Percentiles rank a stretch among this genome's conserved stretches.
phyloP scores from a whole-genome alignment of 179 eudicot species.

The Pouteria campechiana region DNA sequence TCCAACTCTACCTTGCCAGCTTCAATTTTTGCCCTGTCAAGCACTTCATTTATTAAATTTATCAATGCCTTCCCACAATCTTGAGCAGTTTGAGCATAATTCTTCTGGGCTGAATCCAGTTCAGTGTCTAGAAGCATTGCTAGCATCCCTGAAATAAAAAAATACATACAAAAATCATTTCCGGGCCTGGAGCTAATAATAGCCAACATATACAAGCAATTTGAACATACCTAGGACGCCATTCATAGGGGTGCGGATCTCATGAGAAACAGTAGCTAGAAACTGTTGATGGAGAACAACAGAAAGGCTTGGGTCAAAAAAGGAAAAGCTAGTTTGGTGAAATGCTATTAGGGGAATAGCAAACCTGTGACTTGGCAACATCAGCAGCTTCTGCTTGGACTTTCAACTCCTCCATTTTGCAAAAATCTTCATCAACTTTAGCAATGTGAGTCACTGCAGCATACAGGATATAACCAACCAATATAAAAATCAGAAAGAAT shows the following conservation, averaged over 20 bases:
- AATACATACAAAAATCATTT: neutral
- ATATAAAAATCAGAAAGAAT: constrained; percentile 22
- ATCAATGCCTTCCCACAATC: constrained; percentile 62
- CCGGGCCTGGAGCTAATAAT: too few relatives aligned
- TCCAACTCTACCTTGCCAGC: constrained; percentile 63
- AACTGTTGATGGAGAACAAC: constrained; percentile 33
- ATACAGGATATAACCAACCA: constrained; percentile 33
- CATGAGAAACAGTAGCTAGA: constrained; percentile 69
- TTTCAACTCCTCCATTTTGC: constrained; percentile 44
- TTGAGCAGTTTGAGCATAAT: constrained; percentile 70
- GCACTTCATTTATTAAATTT: constrained; percentile 60
- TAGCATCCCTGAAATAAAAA: constrained; percentile 46
- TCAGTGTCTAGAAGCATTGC: constrained; percentile 54
- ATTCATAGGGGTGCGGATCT: constrained; percentile 72
- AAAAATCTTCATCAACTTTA: constrained; percentile 49
- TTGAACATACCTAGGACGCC: constrained; percentile 47
- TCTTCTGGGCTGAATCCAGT: constrained; percentile 52
- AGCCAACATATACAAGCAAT: neutral
- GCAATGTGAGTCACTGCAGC: constrained; percentile 36
- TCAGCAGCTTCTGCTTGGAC: constrained; percentile 65
- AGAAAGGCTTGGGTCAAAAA: neutral
- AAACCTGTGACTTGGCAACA: constrained; percentile 66
- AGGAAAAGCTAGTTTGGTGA: neutral
- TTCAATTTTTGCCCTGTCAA: constrained; percentile 65
- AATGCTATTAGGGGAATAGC: neutral